Evolutionary conservation across 768 basidiomycete species (phyloP), one percentile per base, ranked within the genome.

Genomic region (Kwoniella sp.): DNA sequence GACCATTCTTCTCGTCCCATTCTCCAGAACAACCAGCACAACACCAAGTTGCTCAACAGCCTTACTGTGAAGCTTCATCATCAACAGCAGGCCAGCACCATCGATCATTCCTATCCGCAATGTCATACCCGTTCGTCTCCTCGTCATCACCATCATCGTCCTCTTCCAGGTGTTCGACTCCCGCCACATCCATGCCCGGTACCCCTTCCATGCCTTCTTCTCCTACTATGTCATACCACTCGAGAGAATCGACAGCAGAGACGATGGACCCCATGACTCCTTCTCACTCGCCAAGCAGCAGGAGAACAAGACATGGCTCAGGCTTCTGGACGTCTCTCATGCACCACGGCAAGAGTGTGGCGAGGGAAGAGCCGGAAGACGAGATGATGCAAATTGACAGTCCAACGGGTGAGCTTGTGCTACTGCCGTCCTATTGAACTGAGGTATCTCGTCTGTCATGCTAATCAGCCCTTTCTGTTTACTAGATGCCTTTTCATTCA

Each of bases 321-420:
- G 60, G 60, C 12, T 65, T 74, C 28, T 74, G 69, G 69, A 52
- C 64, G 0, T 58, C 68, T 8, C 25, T 65, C 31, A 55, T 67
- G 26, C 41, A 61, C 28, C 57, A 65, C 41, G 59, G 61, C n/a
- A 68, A 68, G 34, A 50, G 34, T 13, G n/a, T 50, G 15, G 13
- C 30, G 15, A 54, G 61, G 29, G 67, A 71, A 26, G 66, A 71
- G 4, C 25, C 51, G 13, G 65, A 69, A 15, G 68, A 68, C 31
- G 67, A 71, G 52, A 52, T 51, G 51, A 69, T 71, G 64, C 58
- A 67, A 11, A 31, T 72, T 34, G 70, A 73, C 28, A 62, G 56
- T 20, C 47, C 52, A 20, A 31, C 47, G 3, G 56, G 70, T 71
- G 58, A 67, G 70, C 61, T 7, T n/a, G 9, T 56, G 26, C 15